Evolutionary conservation across 306 rosid species (phyloP).

Genomic region (Cyclanthera cordifolia): DNA sequence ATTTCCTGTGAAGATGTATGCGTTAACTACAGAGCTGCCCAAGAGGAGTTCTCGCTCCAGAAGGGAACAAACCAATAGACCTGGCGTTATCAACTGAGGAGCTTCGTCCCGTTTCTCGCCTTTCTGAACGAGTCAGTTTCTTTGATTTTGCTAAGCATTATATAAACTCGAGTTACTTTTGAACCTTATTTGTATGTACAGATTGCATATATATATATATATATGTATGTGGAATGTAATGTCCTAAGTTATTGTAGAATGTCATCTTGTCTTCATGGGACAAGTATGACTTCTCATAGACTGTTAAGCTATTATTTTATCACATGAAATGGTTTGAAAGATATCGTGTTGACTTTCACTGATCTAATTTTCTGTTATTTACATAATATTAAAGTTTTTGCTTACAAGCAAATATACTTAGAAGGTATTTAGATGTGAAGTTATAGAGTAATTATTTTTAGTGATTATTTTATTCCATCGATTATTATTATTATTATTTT

Average conservation of each 20-base stretch:
- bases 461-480: too few relatives aligned
- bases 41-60: conserved; percentile 41
- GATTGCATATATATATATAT: background rate
- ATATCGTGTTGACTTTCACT: background rate
- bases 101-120: background rate
- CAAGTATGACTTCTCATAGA: background rate
- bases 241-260: background rate
- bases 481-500: too few relatives aligned
- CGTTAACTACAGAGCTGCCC: conserved; percentile 52
- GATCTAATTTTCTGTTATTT: background rate
- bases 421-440: too few relatives aligned
- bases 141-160: background rate
- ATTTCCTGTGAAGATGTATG: conserved; percentile 89
- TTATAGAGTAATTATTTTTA: too few relatives aligned
- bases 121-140: background rate
- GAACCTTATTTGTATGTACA: background rate
- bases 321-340: background rate
- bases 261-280: conserved; percentile 3
- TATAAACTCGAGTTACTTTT: background rate
- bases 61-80: conserved; percentile 52
- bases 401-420: background rate
- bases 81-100: conserved; percentile 57
- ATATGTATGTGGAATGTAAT: background rate
- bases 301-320: background rate
- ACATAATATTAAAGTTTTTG: background rate